These are phyloP conservation scores for Paecilomyces sp. DNA, from an alignment of 2,329 filamentous ascomycete genomes.

Conservation along the genomic window DNA sequence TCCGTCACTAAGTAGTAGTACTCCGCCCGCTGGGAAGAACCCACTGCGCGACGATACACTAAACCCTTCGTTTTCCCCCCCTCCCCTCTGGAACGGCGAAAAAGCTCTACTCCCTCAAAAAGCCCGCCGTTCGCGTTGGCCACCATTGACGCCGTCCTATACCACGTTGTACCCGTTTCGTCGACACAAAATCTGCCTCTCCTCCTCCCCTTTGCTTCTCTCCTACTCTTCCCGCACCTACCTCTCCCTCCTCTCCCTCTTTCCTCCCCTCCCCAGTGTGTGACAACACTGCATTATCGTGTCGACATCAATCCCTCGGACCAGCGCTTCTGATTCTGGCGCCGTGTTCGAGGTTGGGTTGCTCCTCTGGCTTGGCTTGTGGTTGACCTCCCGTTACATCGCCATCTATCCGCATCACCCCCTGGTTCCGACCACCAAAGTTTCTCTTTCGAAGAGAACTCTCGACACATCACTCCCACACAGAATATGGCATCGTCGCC, in stretches of 20 bases:
- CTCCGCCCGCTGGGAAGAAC: neutral
- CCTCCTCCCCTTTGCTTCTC: neutral
- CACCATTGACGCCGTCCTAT: neutral
- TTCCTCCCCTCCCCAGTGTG: neutral
- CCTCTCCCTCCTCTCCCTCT: neutral
- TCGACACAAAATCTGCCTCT: neutral
- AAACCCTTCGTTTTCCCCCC: neutral
- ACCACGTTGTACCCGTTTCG: neutral
- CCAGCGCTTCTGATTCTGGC: neutral
- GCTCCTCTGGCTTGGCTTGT: neutral
- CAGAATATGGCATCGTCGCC: slow-evolving; percentile 25
- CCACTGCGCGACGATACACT: neutral
- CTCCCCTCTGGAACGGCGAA: neutral
- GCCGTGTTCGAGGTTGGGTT: neutral
- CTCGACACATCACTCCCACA: neutral
- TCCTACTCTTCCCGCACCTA: neutral
- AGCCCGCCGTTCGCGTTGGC: neutral
- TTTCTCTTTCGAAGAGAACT: neutral
- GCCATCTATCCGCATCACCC: neutral
- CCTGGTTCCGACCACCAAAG: neutral
- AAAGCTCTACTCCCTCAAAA: neutral
- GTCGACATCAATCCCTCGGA: neutral
- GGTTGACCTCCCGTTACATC: neutral
- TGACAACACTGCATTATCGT: neutral
- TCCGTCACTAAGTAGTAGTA: neutral